Evolutionary conservation across 2,329 filamentous ascomycete species (phyloP), one percentile per base, ranked within the genome.

Genomic region (Aspergillus novofumigatus): DNA sequence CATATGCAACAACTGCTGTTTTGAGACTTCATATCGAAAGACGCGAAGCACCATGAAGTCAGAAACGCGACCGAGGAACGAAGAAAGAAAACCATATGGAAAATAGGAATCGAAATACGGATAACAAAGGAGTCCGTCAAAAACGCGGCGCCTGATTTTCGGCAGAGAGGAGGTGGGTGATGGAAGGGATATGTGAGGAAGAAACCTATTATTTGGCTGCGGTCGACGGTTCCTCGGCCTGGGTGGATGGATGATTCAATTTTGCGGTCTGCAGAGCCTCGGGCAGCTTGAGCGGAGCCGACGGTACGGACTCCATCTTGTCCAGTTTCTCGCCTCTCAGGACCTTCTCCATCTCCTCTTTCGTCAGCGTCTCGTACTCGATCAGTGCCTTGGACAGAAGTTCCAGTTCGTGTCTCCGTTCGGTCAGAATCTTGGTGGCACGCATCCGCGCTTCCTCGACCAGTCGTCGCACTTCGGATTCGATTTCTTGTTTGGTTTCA

Each of bases 341-440:
- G 5, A 97, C 90, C 78, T 89, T 91, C 73, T 92, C 86, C 61
- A 97, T 95, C 74, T 99, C 94, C 3, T 89, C 86, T 73, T 88
- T 90, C 72, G 89, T 89, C 52, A 99, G 78, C 0, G 92, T 97
- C 80, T 99, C 94, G 74, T 97, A 97, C 74, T 97, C 88, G 35
- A 99, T 86, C 9, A 99, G 82, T 5, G 92, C 94, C 69, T 92
- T 87, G 28, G 94, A 93, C 9, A 99, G 80, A 10, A 91, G 80
- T 67, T 99, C 93, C 7, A 99, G 83, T 73, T 96, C 93, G 58
- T 89, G 87, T 55, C 92, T 86, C 72, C 89, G 91, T 38, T 85
- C 83, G 1, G 82, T 84, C 49, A 99, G 77, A 4, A 97, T 81
- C 49, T 83, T 83, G 45, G 77, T 80, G 0, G 92, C 91, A 38